Percentiles rank a stretch among this genome's conserved stretches.
Conservation (phyloP, 345 rosid species). For the Citrus cavaleriei region DNA sequence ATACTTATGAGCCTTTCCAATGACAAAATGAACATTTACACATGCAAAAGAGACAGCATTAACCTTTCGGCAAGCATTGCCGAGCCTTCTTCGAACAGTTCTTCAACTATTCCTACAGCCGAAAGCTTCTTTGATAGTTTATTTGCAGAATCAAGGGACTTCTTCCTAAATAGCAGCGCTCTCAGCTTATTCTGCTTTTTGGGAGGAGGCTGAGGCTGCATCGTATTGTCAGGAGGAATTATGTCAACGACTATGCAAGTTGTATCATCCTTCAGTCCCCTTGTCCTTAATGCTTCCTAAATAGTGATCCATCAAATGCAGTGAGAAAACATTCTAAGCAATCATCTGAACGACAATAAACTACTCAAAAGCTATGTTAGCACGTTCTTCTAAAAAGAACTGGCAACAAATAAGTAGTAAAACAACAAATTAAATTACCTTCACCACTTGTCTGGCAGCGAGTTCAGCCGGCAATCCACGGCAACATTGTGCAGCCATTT, state of each 20-base stretch:
- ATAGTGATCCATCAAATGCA: conserved; percentile 7
- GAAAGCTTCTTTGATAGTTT: conserved; percentile 66
- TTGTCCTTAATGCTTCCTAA: conserved; percentile 76
- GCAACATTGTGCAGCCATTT: conserved; percentile 66
- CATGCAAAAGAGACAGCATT: conserved; percentile 2
- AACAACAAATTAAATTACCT: conserved; percentile 39
- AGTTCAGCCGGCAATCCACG: conserved; percentile 84
- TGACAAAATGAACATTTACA: background rate
- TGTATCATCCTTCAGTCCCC: conserved; percentile 90
- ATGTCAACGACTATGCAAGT: conserved; percentile 89
- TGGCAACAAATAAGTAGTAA: background rate
- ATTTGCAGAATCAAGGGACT: conserved; percentile 45
- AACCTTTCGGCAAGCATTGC: conserved; percentile 95
- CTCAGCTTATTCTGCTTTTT: conserved; percentile 59
- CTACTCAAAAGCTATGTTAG: background rate
- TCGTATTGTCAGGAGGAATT: conserved; percentile 66
- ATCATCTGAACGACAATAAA: background rate
- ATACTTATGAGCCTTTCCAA: background rate
- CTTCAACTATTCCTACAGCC: conserved; percentile 75
- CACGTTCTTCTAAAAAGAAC: background rate
- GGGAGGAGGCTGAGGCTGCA: conserved; percentile 37
- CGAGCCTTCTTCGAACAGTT: conserved; percentile 92
- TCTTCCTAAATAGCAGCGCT: conserved; percentile 55
- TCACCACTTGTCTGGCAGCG: conserved; percentile 89
- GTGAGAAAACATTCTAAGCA: background rate